These are phyloP conservation scores for Cryoendolithus antarcticus DNA, from an alignment of 2,329 filamentous ascomycete species.

Conservation along the genomic window DNA sequence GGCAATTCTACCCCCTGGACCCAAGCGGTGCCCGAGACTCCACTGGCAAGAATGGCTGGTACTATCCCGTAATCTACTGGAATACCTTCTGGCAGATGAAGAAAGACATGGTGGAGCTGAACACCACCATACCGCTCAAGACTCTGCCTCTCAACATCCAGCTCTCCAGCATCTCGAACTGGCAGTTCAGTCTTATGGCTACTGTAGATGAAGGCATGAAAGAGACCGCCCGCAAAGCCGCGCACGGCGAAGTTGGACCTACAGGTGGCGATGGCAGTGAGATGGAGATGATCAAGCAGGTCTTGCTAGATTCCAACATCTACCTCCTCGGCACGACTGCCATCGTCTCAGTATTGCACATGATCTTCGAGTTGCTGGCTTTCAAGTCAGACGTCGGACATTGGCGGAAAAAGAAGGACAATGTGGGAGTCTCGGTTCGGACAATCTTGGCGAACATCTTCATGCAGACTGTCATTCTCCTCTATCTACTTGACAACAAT, in stretches of 20 bases:
- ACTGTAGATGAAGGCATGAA: slow-evolving; percentile 81
- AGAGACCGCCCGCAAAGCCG: slow-evolving; percentile 65
- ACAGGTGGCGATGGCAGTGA: slow-evolving; percentile 82
- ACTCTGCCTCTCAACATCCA: slow-evolving; percentile 72
- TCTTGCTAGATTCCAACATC: slow-evolving; percentile 85
- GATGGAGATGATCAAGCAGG: slow-evolving; percentile 94
- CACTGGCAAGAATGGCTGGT: slow-evolving; percentile 83
- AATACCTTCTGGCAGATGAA: slow-evolving; percentile 97
- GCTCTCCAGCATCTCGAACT: slow-evolving; percentile 66
- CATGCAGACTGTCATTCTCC: slow-evolving; percentile 92
- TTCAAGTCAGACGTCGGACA: slow-evolving; percentile 97
- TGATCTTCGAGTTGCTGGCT: slow-evolving; percentile 88
- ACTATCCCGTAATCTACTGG: slow-evolving; percentile 76
- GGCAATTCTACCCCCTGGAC: slow-evolving; percentile 70
- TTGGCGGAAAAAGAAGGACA: slow-evolving; percentile 99
- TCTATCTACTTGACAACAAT: slow-evolving; percentile 94
- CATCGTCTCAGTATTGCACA: slow-evolving; percentile 76
- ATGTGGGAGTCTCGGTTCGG: slow-evolving; percentile 88
- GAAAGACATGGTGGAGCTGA: slow-evolving; percentile 81
- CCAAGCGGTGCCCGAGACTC: slow-evolving; percentile 68
- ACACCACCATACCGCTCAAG: slow-evolving; percentile 82
- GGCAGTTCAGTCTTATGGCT: slow-evolving; percentile 81
- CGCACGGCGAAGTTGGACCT: slow-evolving; percentile 56
- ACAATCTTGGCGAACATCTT: slow-evolving; percentile 95
- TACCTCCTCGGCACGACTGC: slow-evolving; percentile 78